A percentile compares a stretch with the other conserved stretches of the same genome.
phyloP scores from a whole-genome alignment of 176 grass and related monocot species.

The Alloteropsis semialata region DNA sequence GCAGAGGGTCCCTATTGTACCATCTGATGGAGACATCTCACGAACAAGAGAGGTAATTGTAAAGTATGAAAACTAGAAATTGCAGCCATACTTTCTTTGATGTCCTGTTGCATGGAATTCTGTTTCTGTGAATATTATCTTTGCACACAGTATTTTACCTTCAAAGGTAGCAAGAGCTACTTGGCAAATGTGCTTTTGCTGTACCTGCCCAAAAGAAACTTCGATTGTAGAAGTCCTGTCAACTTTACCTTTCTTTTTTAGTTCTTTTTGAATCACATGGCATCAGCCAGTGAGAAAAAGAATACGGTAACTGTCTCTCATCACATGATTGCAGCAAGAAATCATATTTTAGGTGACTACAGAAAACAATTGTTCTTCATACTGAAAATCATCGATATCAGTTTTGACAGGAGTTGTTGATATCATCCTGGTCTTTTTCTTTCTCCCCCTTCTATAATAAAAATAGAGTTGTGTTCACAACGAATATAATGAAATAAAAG shows the following conservation, averaged over 20 bases:
- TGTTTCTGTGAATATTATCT: background rate
- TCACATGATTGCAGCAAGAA: background rate
- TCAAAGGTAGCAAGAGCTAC: background rate
- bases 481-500: too few relatives aligned
- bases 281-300: background rate
- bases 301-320: background rate
- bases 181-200: background rate
- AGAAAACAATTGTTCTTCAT: background rate
- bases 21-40: conserved; percentile 80
- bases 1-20: conserved; percentile 76
- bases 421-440: background rate
- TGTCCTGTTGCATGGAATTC: background rate
- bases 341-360: too few relatives aligned
- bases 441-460: too few relatives aligned
- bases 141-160: background rate
- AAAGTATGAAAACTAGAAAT: background rate
- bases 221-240: background rate
- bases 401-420: background rate
- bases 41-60: conserved; percentile 69
- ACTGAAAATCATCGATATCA: background rate
- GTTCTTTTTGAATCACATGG: background rate
- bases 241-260: background rate
- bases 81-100: background rate
- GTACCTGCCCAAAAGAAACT: background rate
- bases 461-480: too few relatives aligned